Conservation (phyloP, 192 early-diverging fungal species). For the Coemansia sp. region DNA sequence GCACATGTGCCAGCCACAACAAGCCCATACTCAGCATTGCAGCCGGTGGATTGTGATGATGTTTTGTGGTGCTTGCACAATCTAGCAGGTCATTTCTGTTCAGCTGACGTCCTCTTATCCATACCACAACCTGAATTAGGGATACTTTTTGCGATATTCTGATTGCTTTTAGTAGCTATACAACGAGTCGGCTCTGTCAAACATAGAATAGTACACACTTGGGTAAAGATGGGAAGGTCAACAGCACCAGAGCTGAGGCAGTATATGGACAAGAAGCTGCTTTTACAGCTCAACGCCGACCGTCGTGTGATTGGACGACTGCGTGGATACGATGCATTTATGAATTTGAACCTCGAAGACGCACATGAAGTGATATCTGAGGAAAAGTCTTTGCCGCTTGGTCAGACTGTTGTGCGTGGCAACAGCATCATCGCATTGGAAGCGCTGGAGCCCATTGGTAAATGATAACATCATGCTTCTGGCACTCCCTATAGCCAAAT, state of each 20-base stretch:
- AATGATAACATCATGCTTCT: conserved; percentile 3
- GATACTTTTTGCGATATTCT: background rate
- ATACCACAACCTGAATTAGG: background rate
- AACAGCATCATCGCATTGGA: conserved; percentile 74
- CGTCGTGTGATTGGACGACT: conserved; percentile 91
- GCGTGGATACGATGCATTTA: conserved; percentile 98
- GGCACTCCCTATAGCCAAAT: no score
- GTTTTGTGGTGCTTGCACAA: background rate
- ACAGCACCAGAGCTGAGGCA: conserved; percentile 65
- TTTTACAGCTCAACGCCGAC: conserved; percentile 87
- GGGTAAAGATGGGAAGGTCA: conserved; percentile 57
- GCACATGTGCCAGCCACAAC: background rate
- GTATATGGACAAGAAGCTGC: conserved; percentile 92
- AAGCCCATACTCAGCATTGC: background rate
- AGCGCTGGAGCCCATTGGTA: conserved; percentile 64
- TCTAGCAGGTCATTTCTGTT: background rate
- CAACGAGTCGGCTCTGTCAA: background rate
- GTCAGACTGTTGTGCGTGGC: conserved; percentile 83
- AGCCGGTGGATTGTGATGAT: background rate
- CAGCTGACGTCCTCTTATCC: background rate
- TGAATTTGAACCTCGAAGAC: conserved; percentile 97
- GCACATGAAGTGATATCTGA: conserved; percentile 76
- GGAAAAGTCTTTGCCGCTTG: conserved; percentile 70
- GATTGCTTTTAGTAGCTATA: background rate
- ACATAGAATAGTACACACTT: background rate